Conservation (phyloP, 1,284 basidiomycete species). For the Sutorius eximius region DNA sequence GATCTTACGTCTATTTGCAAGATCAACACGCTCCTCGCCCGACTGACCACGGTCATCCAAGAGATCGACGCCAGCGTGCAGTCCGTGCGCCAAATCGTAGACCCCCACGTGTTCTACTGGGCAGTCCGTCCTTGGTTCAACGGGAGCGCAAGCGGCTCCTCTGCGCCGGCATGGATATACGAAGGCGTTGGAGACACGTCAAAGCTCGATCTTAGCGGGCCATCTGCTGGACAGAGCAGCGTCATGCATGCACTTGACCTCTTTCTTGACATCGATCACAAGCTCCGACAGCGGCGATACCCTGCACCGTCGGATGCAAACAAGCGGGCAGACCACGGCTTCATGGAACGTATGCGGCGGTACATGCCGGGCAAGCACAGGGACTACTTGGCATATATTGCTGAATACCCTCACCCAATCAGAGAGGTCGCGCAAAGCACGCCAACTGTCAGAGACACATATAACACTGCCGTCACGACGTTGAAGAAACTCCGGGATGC, state of each 20-base stretch:
- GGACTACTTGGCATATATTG: conserved; percentile 60
- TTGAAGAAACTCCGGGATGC: conserved; percentile 81
- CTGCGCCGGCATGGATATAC: conserved; percentile 74
- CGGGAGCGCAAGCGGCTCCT: conserved; percentile 67
- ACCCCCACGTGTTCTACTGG: conserved; percentile 91
- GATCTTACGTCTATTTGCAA: conserved; percentile 72
- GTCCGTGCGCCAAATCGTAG: conserved; percentile 72
- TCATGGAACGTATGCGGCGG: conserved; percentile 80
- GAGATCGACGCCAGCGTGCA: conserved; percentile 70
- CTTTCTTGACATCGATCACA: conserved; percentile 82
- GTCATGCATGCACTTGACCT: conserved; percentile 84
- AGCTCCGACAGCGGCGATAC: conserved; percentile 69
- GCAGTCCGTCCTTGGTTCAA: conserved; percentile 91
- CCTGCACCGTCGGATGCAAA: conserved; percentile 67
- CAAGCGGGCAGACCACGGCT: conserved; percentile 63
- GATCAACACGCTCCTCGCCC: conserved; percentile 71
- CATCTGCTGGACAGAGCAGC: conserved; percentile 92
- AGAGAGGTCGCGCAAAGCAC: conserved; percentile 58
- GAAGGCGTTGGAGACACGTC: conserved; percentile 70
- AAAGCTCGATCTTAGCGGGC: conserved; percentile 73
- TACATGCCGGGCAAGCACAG: conserved; percentile 82
- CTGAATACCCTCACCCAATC: conserved; percentile 48
- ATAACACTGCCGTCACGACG: conserved; percentile 76
- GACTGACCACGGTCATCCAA: conserved; percentile 71
- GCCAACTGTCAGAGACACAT: conserved; percentile 65